Evolutionary conservation across 805 yeast genomes (phyloP), one percentile per base, ranked within the genome.

Genomic region (Ogataea neopini): DNA sequence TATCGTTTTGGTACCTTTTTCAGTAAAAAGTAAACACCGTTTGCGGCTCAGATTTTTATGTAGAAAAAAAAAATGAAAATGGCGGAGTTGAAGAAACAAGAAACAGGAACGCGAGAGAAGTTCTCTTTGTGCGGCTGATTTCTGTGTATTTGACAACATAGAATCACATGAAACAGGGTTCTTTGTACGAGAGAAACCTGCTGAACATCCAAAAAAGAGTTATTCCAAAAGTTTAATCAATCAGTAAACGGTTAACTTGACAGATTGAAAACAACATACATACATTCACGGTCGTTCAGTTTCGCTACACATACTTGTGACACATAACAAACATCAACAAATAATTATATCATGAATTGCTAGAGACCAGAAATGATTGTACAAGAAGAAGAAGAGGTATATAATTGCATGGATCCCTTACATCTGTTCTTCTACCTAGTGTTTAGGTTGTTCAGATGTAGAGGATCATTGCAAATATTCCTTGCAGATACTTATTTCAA

Each of bases 321-420:
- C 25, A 14, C 26, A 35, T 43, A 20, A 35, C 40, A 43, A 36
- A 28, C 36, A 11, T 3, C 37, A 29, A n/a, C 29, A 36, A 26
- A 10, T 14, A 29, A 10, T 30, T 32, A 19, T 32, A 43, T 47
- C 47, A 39, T 39, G 23, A 30, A 14, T 42, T 47, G 51, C 28
- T 15, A 26, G 19, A 33, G 41, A 32, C 30, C 19, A 40, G 35
- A 23, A 32, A 54, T 47, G 57, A 47, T 30, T 25, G 47, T 66
- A 67, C 69, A 51, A 50, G 34, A 58, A 52, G 23, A 56, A 40
- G 51, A 53, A 39, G 44, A 30, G 35, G 42, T 49, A 42, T 37
- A 50, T 53, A 48, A 44, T 45, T 20, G 38, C 33, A 37, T 47
- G 23, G 53, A 51, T 48, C 56, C 57, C 32, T 34, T 56, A 30